Evolutionary conservation across 2,329 filamentous ascomycete genomes (phyloP).

Genomic region (Pseudonectria foliicola): DNA sequence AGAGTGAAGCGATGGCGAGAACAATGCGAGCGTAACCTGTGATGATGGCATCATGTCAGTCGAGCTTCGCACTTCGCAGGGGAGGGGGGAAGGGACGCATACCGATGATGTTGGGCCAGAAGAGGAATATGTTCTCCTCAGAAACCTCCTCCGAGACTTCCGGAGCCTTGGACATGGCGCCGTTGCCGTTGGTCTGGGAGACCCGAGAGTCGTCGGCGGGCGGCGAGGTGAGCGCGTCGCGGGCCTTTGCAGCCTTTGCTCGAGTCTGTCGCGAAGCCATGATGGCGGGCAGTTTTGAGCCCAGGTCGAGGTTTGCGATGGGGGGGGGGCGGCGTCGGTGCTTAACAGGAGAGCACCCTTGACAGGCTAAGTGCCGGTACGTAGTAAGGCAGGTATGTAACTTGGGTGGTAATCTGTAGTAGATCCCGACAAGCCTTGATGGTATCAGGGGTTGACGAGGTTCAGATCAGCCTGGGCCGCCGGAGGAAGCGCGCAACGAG

Average conservation of each 20-base stretch:
- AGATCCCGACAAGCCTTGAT: too few species aligned
- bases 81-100: conserved; percentile 20
- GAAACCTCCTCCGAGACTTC: conserved; percentile 30
- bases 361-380: too few species aligned
- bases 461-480: not conserved
- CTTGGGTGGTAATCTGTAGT: too few species aligned
- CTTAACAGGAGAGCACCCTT: conserved; percentile 13
- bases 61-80: conserved; percentile 1
- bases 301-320: conserved; percentile 10
- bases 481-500: not conserved
- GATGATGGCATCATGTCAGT: conserved; percentile 10
- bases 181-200: conserved; percentile 38
- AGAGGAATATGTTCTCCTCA: conserved; percentile 72
- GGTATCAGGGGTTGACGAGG: not conserved
- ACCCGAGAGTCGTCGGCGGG: conserved; percentile 22
- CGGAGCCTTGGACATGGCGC: conserved; percentile 29
- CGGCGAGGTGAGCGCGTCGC: conserved; percentile 20
- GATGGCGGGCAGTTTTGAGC: conserved; percentile 8
- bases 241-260: conserved; percentile 31
- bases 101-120: conserved; percentile 79
- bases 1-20: conserved; percentile 81
- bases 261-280: conserved; percentile 35
- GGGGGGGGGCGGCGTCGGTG: not conserved
- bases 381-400: too few species aligned
- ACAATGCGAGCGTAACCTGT: conserved; percentile 71